phyloP scores from a whole-genome alignment of 2,329 filamentous ascomycete species.

The Cercospora citrullina region DNA sequence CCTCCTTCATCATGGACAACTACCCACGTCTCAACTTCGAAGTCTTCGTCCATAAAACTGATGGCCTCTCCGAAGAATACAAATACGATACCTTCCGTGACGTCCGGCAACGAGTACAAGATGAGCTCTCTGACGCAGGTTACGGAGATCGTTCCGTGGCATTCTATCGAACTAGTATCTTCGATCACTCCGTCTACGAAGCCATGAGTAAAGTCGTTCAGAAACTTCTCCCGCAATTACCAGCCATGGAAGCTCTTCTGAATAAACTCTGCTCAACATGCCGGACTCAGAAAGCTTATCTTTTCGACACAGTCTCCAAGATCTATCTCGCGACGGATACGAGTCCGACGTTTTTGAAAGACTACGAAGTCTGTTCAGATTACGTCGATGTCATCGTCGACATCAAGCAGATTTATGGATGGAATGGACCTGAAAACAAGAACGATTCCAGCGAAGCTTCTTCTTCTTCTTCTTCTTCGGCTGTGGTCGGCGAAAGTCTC shows the following conservation, averaged over 20 bases:
- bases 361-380: constrained; percentile 97
- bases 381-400: constrained; percentile 99
- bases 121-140: constrained; percentile 89
- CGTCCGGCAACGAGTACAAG: constrained; percentile 93
- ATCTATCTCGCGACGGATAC: constrained; percentile 98
- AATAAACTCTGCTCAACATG: constrained; percentile 92
- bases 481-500: constrained; percentile 55
- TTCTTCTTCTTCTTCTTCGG: not conserved
- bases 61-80: constrained; percentile 95
- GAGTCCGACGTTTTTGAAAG: constrained; percentile 87
- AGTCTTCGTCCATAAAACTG: constrained; percentile 98
- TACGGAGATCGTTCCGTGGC: constrained; percentile 92
- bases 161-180: constrained; percentile 96
- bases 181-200: constrained; percentile 98
- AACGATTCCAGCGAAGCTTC: not conserved
- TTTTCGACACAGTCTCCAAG: constrained; percentile 96
- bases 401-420: constrained; percentile 93
- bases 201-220: constrained; percentile 98
- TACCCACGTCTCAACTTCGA: constrained; percentile 96
- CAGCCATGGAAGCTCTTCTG: constrained; percentile 88
- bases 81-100: constrained; percentile 94
- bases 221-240: constrained; percentile 90
- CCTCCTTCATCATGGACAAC: constrained; percentile 80
- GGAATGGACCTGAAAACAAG: constrained; percentile 41
- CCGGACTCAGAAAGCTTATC: constrained; percentile 94